A percentile compares a stretch with the other conserved stretches of the same genome.
Evolutionary conservation across 495 filamentous ascomycete genomes (phyloP).

Genomic region (Chaetomidium leptoderma): DNA sequence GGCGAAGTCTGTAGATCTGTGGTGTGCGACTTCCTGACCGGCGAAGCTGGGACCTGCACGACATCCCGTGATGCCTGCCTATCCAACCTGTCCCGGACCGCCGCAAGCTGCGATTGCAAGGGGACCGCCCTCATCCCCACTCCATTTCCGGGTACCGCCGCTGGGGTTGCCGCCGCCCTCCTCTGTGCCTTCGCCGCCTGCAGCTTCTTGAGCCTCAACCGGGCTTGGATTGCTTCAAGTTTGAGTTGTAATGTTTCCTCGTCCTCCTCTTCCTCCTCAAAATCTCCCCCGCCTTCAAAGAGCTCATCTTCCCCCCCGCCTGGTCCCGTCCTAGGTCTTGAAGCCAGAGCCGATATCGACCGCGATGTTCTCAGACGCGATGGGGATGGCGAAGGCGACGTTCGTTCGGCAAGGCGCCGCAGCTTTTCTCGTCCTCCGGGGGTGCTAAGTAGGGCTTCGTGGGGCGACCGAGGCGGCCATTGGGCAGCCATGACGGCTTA

Average conservation of each 20-base stretch:
- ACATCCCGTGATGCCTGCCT: conserved; percentile 40
- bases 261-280: conserved; percentile 75
- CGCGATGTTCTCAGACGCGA: conserved; percentile 30
- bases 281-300: conserved; percentile 41
- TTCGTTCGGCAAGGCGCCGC: conserved; percentile 58
- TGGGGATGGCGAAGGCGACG: conserved; percentile 63
- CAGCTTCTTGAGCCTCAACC: conserved; percentile 82
- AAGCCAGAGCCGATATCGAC: conserved; percentile 14
- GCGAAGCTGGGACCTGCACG: conserved; percentile 80
- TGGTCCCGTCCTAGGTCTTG: conserved; percentile 14
- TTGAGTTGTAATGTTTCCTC: conserved; percentile 83
- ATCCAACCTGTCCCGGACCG: conserved; percentile 29
- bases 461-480: conserved; percentile 86
- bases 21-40: conserved; percentile 51
- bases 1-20: conserved; percentile 63
- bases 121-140: conserved; percentile 21
- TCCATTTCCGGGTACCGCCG: conserved; percentile 11
- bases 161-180: conserved; percentile 24
- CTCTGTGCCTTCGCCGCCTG: conserved; percentile 54
- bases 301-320: conserved; percentile 38
- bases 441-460: conserved; percentile 76
- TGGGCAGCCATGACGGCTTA: conserved; percentile 39
- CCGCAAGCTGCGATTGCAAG: conserved; percentile 26
- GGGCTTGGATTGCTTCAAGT: conserved; percentile 78
- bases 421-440: conserved; percentile 70